Evolutionary conservation across 2,329 filamentous ascomycete genomes (phyloP).

Genomic region (Stemphylium vesicarium): DNA sequence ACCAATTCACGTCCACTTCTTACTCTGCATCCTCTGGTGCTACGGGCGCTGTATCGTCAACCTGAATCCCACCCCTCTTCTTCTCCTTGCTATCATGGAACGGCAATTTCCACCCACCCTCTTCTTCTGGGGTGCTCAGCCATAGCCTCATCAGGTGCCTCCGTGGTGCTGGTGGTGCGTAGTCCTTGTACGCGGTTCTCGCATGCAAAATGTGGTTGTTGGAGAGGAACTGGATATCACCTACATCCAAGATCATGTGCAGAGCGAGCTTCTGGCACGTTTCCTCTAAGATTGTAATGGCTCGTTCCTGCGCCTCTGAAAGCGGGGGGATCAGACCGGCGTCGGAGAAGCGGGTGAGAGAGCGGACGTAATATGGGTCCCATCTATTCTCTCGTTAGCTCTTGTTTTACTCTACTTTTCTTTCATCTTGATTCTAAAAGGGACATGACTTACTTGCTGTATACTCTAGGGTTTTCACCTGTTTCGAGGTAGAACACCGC

Average conservation of each 20-base stretch:
- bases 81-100: conserved; percentile 82
- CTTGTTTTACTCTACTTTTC: neutral
- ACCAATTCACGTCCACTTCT: neutral
- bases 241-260: conserved; percentile 86
- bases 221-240: conserved; percentile 85
- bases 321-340: conserved; percentile 74
- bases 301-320: conserved; percentile 71
- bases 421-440: neutral
- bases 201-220: conserved; percentile 84
- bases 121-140: conserved; percentile 79
- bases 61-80: conserved; percentile 89
- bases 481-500: conserved; percentile 79
- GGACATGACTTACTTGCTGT: conserved; percentile 67
- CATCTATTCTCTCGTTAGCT: conserved; percentile 56
- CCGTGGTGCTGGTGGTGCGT: conserved; percentile 70
- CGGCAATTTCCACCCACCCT: conserved; percentile 85
- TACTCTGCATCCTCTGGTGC: conserved; percentile 81
- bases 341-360: conserved; percentile 75
- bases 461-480: conserved; percentile 69
- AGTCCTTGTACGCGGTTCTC: conserved; percentile 78
- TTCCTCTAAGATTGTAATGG: conserved; percentile 73
- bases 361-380: conserved; percentile 88
- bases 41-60: conserved; percentile 77
- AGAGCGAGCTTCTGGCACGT: conserved; percentile 75
- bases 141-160: conserved; percentile 84